phyloP scores from a whole-genome alignment of 1,284 basidiomycete species.

The Takashimella tepidaria region DNA sequence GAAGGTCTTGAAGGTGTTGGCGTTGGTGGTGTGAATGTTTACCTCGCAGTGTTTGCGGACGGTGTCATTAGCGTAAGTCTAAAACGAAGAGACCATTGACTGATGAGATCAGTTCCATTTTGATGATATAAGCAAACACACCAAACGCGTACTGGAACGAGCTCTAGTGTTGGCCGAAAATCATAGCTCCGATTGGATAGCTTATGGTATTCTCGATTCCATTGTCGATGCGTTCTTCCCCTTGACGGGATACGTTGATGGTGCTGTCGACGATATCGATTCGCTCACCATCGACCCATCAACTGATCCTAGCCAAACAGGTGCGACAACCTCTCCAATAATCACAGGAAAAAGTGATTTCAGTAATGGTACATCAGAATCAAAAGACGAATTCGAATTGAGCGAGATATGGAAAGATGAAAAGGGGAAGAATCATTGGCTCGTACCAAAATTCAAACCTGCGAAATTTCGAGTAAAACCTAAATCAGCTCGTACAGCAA shows the following conservation, averaged over 20 bases:
- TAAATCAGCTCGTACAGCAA: background rate
- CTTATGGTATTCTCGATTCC: constrained; percentile 86
- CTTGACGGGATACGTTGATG: constrained; percentile 73
- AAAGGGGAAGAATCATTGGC: background rate
- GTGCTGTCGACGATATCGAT: constrained; percentile 75
- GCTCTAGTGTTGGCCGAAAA: constrained; percentile 55
- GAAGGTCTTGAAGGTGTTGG: constrained; percentile 57
- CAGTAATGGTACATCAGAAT: background rate
- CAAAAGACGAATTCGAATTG: constrained; percentile 9
- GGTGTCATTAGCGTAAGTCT: constrained; percentile 76
- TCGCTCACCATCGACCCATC: constrained; percentile 56
- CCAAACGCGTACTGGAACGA: constrained; percentile 68
- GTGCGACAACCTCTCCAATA: background rate
- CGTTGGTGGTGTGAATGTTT: constrained; percentile 77
- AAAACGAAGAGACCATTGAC: background rate
- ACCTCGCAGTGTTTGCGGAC: constrained; percentile 82
- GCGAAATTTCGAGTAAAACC: background rate
- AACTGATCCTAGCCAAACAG: constrained; percentile 9
- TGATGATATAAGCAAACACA: constrained; percentile 83
- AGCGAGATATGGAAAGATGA: constrained; percentile 3
- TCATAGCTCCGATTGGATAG: constrained; percentile 81
- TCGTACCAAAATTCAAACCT: background rate
- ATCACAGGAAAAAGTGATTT: background rate
- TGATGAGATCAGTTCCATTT: constrained; percentile 71
- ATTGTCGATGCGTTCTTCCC: constrained; percentile 94